Evolutionary conservation across 2,329 filamentous ascomycete genomes (phyloP).

Genomic region (Cytospora schulzeri): DNA sequence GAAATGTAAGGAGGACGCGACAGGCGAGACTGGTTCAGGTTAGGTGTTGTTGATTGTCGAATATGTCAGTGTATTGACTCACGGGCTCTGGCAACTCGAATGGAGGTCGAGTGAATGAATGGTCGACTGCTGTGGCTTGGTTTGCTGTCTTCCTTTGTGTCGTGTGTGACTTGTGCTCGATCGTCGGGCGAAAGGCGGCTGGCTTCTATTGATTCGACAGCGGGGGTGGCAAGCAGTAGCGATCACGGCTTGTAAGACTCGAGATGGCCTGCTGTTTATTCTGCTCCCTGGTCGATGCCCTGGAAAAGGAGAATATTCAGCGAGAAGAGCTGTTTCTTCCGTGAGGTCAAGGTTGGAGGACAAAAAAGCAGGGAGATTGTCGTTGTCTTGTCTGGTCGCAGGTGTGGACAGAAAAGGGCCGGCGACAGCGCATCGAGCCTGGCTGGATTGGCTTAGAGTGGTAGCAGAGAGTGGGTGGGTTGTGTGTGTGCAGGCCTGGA

Average conservation of each 20-base stretch:
- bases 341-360: neutral
- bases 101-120: neutral
- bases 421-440: neutral
- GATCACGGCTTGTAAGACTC: neutral
- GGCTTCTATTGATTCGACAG: neutral
- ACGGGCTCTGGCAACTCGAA: neutral
- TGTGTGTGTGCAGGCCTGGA: neutral
- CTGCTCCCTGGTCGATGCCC: neutral
- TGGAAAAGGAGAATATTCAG: neutral
- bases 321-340: neutral
- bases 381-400: neutral
- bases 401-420: constrained; percentile 2
- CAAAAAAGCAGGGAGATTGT: neutral
- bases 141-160: neutral
- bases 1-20: neutral
- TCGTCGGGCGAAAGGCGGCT: neutral
- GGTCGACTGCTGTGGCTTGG: neutral
- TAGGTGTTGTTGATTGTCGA: neutral
- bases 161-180: neutral
- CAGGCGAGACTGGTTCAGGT: neutral
- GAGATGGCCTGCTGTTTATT: neutral
- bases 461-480: neutral
- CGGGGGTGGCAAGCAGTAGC: neutral
- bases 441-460: neutral
- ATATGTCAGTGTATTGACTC: neutral